These are phyloP conservation scores for Hawksworthiomyces lignivorus DNA, from an alignment of 2,329 filamentous ascomycete genomes.

Conservation along the genomic window DNA sequence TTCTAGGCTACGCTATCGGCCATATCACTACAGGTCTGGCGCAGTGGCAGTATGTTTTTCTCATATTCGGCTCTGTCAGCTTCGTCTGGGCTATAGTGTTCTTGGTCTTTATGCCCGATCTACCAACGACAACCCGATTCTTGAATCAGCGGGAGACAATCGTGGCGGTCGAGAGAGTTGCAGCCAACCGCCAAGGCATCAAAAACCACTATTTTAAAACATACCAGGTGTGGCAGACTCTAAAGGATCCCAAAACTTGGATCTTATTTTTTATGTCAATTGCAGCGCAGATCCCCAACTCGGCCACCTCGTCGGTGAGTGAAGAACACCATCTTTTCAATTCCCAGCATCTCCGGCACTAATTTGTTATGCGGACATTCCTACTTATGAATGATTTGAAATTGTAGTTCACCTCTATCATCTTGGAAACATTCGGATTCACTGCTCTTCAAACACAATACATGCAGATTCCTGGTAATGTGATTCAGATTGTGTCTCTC, in stretches of 20 bases:
- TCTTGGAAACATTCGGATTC: constrained; percentile 26
- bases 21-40: constrained; percentile 18
- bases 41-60: constrained; percentile 31
- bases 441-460: constrained; percentile 20
- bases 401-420: constrained; percentile 25
- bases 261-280: constrained; percentile 37
- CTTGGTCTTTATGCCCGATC: constrained; percentile 41
- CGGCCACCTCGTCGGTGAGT: constrained; percentile 31
- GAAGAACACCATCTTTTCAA: too few relatives aligned
- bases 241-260: constrained; percentile 51
- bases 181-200: constrained; percentile 50
- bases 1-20: constrained; percentile 17
- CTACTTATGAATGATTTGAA: too few relatives aligned
- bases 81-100: constrained; percentile 38
- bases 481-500: constrained; percentile 46
- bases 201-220: constrained; percentile 49
- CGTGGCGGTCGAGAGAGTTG: constrained; percentile 46
- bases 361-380: too few relatives aligned
- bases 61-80: constrained; percentile 45
- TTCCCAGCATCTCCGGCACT: too few relatives aligned
- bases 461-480: constrained; percentile 52
- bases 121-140: constrained; percentile 46
- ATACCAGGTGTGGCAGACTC: constrained; percentile 49
- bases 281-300: constrained; percentile 19
- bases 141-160: constrained; percentile 42